These are phyloP conservation scores for Cladosporium velox DNA, from an alignment of 2,329 filamentous ascomycete genomes.

Conservation along the genomic window DNA sequence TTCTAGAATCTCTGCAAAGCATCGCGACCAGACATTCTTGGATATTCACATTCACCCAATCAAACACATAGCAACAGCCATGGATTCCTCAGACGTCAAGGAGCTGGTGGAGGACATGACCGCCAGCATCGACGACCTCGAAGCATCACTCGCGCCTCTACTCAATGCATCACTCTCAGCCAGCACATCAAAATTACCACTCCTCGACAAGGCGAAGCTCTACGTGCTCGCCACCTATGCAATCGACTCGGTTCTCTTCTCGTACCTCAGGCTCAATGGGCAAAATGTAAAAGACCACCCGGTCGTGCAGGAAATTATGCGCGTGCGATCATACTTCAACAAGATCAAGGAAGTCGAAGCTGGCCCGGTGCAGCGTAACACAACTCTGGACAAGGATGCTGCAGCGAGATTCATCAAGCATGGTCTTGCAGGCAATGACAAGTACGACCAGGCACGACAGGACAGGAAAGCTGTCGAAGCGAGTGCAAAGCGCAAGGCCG, in stretches of 20 bases:
- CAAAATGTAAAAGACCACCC: conserved; percentile 80
- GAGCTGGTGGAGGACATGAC: conserved; percentile 56
- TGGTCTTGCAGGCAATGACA: conserved; percentile 62
- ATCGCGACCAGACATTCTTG: neutral
- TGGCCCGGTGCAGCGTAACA: conserved; percentile 42
- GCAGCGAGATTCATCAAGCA: conserved; percentile 80
- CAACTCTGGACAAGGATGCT: conserved; percentile 71
- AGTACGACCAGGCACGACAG: conserved; percentile 39
- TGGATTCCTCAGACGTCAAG: conserved; percentile 19
- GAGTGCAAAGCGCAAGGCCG: conserved; percentile 41
- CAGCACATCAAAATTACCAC: conserved; percentile 74
- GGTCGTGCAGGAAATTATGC: conserved; percentile 80
- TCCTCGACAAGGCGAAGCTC: conserved; percentile 94
- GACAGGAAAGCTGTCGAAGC: conserved; percentile 41
- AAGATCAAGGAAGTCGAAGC: conserved; percentile 82
- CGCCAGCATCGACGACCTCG: conserved; percentile 72
- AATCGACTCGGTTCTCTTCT: conserved; percentile 87
- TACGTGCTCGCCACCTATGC: conserved; percentile 86
- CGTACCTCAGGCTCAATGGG: conserved; percentile 75
- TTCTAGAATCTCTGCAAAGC: conserved; percentile 15
- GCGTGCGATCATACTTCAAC: conserved; percentile 86
- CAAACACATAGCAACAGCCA: neutral
- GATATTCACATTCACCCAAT: neutral
- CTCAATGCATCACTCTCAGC: conserved; percentile 65
- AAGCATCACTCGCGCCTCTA: conserved; percentile 73